Percentiles rank a stretch among this genome's conserved stretches.
These are phyloP conservation scores for Ganoderma boninense DNA, from an alignment of 1,284 basidiomycete species.

Conservation along the genomic window DNA sequence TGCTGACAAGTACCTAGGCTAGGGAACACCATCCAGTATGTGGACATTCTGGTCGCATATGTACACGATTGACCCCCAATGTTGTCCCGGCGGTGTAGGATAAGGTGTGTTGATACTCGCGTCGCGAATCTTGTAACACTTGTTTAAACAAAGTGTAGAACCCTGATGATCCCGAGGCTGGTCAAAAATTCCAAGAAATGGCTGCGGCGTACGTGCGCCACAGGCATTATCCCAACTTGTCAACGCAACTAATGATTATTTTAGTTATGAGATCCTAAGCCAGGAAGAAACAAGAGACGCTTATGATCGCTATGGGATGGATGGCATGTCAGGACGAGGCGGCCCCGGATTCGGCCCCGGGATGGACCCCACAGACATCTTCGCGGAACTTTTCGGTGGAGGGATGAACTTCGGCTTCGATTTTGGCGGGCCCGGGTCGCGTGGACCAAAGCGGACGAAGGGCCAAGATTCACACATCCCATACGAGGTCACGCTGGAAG, in stretches of 20 bases:
- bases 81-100: constrained; percentile 52
- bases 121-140: too few species aligned
- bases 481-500: constrained; percentile 90
- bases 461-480: constrained; percentile 81
- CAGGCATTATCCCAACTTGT: constrained; percentile 11
- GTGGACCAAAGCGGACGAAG: constrained; percentile 54
- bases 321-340: constrained; percentile 62
- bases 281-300: constrained; percentile 79
- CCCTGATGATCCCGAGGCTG: constrained; percentile 79
- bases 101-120: constrained; percentile 55
- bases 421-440: constrained; percentile 56
- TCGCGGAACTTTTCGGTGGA: constrained; percentile 80
- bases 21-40: constrained; percentile 91
- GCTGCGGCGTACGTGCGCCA: constrained; percentile 84
- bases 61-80: constrained; percentile 1
- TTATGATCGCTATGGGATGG: constrained; percentile 87
- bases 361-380: constrained; percentile 76
- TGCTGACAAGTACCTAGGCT: constrained; percentile 60
- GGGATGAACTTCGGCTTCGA: constrained; percentile 58
- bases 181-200: constrained; percentile 88
- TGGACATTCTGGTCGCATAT: constrained; percentile 30
- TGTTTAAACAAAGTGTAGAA: constrained; percentile 55
- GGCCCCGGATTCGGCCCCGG: constrained; percentile 54
- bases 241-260: constrained; percentile 8
- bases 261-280: constrained; percentile 87